phyloP scores from a whole-genome alignment of 306 rosid genomes.

The Pyrus bretschneideri region DNA sequence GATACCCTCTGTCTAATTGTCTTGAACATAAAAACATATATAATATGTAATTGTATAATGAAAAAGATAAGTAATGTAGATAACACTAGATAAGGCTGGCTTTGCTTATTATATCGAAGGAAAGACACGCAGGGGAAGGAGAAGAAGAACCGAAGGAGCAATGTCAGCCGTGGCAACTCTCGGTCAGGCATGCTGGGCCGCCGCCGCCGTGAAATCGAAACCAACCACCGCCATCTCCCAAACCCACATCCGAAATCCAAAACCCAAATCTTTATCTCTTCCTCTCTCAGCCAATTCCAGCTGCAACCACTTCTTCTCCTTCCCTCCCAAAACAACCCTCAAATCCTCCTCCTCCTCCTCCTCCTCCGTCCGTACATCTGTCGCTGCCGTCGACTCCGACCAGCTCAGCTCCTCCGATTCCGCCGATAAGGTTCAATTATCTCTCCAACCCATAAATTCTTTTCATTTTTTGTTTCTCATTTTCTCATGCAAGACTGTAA shows the following conservation, averaged over 20 bases:
- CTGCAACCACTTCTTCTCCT: slow-evolving; percentile 29
- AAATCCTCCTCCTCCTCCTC: slow-evolving; percentile 22
- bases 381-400: slow-evolving; percentile 71
- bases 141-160: slow-evolving; percentile 1
- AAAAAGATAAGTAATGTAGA: slow-evolving; percentile 1
- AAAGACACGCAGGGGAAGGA: no score
- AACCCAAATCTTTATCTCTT: slow-evolving; percentile 6
- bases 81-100: slow-evolving; percentile 24
- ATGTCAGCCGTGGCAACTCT: slow-evolving; percentile 21
- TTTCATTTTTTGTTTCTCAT: background rate
- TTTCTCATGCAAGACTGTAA: background rate
- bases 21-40: background rate
- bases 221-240: slow-evolving; percentile 7
- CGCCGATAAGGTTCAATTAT: slow-evolving; percentile 40
- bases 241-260: slow-evolving; percentile 11
- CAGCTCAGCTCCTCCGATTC: slow-evolving; percentile 53
- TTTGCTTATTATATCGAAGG: background rate
- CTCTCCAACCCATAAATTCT: background rate
- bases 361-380: slow-evolving; percentile 43
- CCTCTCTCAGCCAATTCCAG: slow-evolving; percentile 20
- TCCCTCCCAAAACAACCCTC: slow-evolving; percentile 14
- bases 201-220: slow-evolving; percentile 2
- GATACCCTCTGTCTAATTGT: background rate
- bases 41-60: background rate
- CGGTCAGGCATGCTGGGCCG: slow-evolving; percentile 19